phyloP scores from a whole-genome alignment of 1,284 basidiomycete species.

The Irpex sp. region DNA sequence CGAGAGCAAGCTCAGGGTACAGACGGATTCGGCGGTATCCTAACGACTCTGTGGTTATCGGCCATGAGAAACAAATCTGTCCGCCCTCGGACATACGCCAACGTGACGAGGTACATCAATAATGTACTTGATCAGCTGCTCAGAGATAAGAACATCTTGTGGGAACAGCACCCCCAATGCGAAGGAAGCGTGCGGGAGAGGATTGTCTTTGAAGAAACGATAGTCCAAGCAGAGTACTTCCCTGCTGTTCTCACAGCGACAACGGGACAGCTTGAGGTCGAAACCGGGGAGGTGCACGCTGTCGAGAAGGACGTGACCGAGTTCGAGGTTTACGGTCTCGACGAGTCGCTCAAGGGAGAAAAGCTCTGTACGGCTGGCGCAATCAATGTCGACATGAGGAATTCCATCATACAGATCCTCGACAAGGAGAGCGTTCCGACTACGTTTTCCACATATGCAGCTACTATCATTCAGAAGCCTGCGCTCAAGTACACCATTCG shows the following conservation, averaged over 20 bases:
- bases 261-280: not conserved
- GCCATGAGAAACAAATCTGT: not conserved
- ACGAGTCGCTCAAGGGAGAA: not conserved
- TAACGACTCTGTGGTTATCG: not conserved
- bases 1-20: not conserved
- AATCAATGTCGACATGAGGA: not conserved
- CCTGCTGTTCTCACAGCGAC: not conserved
- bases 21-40: not conserved
- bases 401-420: not conserved
- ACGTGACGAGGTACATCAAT: not conserved
- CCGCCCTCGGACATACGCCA: not conserved
- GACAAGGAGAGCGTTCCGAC: not conserved
- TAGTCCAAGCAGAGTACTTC: not conserved
- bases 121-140: not conserved
- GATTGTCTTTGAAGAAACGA: not conserved
- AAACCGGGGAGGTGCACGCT: not conserved
- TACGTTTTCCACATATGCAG: not conserved
- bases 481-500: not conserved
- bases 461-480: not conserved
- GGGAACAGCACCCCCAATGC: not conserved
- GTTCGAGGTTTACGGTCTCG: not conserved
- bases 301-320: not conserved
- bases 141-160: not conserved
- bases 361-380: not conserved
- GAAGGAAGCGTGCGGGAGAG: not conserved